A percentile compares a stretch with the other conserved stretches of the same genome.
Conservation (phyloP, 2,329 filamentous ascomycete genomes). For the Fusarium marasasianum region DNA sequence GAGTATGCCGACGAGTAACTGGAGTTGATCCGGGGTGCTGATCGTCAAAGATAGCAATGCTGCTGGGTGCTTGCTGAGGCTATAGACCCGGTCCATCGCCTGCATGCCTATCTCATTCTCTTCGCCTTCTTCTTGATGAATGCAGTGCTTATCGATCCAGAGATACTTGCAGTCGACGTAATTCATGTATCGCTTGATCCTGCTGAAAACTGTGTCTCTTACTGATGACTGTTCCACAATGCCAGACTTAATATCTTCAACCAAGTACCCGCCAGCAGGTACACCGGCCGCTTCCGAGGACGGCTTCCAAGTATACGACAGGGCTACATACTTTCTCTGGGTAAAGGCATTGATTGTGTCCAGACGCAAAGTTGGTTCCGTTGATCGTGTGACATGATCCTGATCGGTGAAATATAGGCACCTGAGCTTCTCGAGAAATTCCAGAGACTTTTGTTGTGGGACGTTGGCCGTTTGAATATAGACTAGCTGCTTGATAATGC, state of each 20-base stretch:
- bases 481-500: background rate
- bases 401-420: background rate
- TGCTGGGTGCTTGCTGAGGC: fast-evolving
- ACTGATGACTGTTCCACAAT: fast-evolving
- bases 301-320: background rate
- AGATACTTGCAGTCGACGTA: background rate
- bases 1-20: background rate
- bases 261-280: background rate
- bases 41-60: fast-evolving
- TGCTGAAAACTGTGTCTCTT: background rate
- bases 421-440: background rate
- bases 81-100: background rate
- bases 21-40: fast-evolving
- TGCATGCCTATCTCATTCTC: background rate
- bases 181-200: background rate
- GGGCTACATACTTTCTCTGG: fast-evolving
- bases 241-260: background rate
- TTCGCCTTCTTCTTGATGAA: background rate
- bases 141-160: background rate
- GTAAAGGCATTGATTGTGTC: background rate
- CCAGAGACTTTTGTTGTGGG: background rate
- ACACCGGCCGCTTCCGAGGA: fast-evolving
- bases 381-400: too few relatives aligned
- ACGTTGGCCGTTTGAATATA: fast-evolving
- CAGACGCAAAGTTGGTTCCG: background rate